Evolutionary conservation across 208 protist species (phyloP).

Genomic region (Leishmania amazonensis): DNA sequence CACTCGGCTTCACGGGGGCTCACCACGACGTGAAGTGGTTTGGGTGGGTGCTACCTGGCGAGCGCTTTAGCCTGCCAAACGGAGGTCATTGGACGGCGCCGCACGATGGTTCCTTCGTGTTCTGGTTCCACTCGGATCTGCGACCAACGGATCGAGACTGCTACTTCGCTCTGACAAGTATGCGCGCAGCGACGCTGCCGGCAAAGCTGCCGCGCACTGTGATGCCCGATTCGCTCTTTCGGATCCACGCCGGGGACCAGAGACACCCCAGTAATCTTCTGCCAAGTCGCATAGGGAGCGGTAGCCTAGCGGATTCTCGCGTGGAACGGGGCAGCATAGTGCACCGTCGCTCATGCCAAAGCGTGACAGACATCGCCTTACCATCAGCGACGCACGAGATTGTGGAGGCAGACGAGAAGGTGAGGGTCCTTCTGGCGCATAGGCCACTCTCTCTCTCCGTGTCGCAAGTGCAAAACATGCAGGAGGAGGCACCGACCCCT

Average conservation of each 20-base stretch:
- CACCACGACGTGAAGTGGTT: slow-evolving; percentile 59
- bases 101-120: slow-evolving; percentile 75
- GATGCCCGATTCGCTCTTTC: slow-evolving; percentile 62
- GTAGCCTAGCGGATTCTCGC: slow-evolving; percentile 2
- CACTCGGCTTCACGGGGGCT: slow-evolving; percentile 53
- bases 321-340: neutral
- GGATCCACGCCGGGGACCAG: slow-evolving; percentile 37
- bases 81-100: slow-evolving; percentile 50
- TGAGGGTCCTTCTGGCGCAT: neutral
- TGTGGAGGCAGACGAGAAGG: slow-evolving; percentile 15
- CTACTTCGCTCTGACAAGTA: slow-evolving; percentile 72
- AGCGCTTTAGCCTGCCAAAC: slow-evolving; percentile 59
- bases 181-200: slow-evolving; percentile 50
- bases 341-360: slow-evolving; percentile 32
- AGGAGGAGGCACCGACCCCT: neutral
- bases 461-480: neutral
- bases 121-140: slow-evolving; percentile 71
- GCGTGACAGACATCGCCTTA: slow-evolving; percentile 21
- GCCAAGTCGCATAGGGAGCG: slow-evolving; percentile 11
- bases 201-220: slow-evolving; percentile 44
- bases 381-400: slow-evolving; percentile 31
- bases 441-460: neutral
- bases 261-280: slow-evolving; percentile 5
- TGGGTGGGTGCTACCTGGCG: slow-evolving; percentile 73
- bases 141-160: slow-evolving; percentile 71